Percentiles rank a stretch among this genome's conserved stretches.
Evolutionary conservation across 306 rosid species (phyloP).

Genomic region (Gillenia trifoliata): DNA sequence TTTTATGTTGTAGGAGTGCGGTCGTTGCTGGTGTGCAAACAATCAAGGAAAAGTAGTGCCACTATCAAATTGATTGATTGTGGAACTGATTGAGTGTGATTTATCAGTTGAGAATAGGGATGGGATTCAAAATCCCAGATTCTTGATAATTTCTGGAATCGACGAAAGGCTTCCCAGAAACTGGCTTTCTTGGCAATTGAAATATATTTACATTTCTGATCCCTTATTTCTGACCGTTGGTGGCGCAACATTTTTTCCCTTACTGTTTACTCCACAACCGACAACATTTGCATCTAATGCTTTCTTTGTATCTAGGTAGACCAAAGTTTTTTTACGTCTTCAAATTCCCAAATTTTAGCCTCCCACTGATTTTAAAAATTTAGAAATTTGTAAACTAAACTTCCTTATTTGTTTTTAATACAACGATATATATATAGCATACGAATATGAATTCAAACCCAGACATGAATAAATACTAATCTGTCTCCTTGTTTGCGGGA

Average conservation of each 20-base stretch:
- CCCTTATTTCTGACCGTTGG: neutral
- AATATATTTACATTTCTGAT: neutral
- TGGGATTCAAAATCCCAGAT: slow-evolving; percentile 11
- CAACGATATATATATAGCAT: too few species aligned
- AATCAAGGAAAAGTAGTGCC: slow-evolving; percentile 11
- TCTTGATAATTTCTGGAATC: neutral
- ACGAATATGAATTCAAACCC: too few species aligned
- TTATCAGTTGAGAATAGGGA: slow-evolving; percentile 14
- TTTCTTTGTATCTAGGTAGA: neutral
- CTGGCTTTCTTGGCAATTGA: slow-evolving; percentile 6
- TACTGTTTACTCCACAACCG: neutral
- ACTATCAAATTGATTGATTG: slow-evolving; percentile 5
- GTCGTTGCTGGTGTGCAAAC: slow-evolving; percentile 2
- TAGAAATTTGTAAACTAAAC: neutral
- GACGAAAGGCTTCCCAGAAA: slow-evolving; percentile 11
- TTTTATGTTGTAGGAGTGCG: slow-evolving; percentile 5
- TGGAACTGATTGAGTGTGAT: slow-evolving; percentile 10
- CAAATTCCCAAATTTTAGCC: neutral
- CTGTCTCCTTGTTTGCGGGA: too few species aligned
- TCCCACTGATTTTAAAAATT: neutral
- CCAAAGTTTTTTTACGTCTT: neutral
- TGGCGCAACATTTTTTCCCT: neutral
- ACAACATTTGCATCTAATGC: neutral
- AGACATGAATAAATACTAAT: too few species aligned
- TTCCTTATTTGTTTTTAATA: too few species aligned